A percentile compares a stretch with the other conserved stretches of the same genome.
Conservation (phyloP, 225 moss, liverwort and hornwort genomes). For the Pleurozium schreberi region DNA sequence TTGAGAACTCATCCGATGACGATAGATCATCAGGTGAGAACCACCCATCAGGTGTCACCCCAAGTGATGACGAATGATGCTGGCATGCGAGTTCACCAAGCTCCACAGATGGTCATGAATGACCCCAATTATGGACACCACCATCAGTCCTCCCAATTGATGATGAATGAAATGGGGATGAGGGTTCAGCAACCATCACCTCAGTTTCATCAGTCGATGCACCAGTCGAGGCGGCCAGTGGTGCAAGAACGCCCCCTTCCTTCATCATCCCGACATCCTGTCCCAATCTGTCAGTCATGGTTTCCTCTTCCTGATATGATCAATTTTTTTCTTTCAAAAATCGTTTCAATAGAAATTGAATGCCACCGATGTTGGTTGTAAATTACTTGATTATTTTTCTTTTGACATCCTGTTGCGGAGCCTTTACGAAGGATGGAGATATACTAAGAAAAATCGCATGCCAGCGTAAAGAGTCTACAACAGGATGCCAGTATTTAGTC, state of each 20-base stretch:
- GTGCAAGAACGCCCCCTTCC: constrained; percentile 37
- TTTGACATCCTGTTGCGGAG: neutral
- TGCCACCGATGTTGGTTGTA: neutral
- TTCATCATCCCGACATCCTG: constrained; percentile 30
- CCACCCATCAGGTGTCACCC: constrained; percentile 4
- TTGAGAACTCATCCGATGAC: constrained; percentile 17
- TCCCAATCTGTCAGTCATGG: constrained; percentile 36
- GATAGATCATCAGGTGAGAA: constrained; percentile 20
- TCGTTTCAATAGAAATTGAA: neutral
- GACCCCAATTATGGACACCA: constrained; percentile 14
- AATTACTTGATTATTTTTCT: neutral
- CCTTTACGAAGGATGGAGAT: neutral
- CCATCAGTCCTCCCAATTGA: constrained; percentile 21
- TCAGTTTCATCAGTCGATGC: constrained; percentile 12
- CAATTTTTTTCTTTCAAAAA: neutral
- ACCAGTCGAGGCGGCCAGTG: constrained; percentile 22
- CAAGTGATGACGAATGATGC: constrained; percentile 21
- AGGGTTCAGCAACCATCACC: constrained; percentile 22
- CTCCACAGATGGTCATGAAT: constrained; percentile 24
- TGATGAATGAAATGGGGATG: constrained; percentile 31
- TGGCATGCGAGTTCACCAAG: constrained; percentile 19
- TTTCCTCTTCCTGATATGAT: neutral
- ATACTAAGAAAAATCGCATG: neutral
- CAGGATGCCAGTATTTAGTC: neutral
- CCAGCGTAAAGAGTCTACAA: neutral